These are phyloP conservation scores for Nitzschia sp. DNA, from an alignment of 108 stramenopile species.

Conservation along the genomic window DNA sequence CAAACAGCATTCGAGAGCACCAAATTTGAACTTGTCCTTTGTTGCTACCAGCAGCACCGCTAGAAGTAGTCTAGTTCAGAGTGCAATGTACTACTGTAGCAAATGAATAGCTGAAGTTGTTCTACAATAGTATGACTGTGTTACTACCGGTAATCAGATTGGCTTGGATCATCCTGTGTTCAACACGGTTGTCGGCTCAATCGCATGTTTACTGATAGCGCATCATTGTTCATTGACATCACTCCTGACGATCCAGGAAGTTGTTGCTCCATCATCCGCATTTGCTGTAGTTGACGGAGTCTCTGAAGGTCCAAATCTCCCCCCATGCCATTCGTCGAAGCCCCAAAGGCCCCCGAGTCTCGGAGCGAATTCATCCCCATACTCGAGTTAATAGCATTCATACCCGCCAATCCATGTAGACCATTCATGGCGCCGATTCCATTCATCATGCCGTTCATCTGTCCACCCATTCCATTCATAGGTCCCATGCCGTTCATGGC, in stretches of 20 bases:
- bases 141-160: too few species aligned
- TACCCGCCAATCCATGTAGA: neutral
- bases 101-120: too few species aligned
- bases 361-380: conserved; percentile 4
- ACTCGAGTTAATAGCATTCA: neutral
- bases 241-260: conserved; percentile 2
- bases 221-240: conserved; percentile 5
- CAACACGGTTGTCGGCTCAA: conserved; percentile 10
- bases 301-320: conserved; percentile 15
- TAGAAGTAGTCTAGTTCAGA: too few species aligned
- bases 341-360: conserved; percentile 8
- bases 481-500: neutral
- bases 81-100: too few species aligned
- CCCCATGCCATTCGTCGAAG: conserved; percentile 1
- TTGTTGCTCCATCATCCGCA: conserved; percentile 24
- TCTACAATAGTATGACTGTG: too few species aligned
- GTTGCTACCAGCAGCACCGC: too few species aligned
- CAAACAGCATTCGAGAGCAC: neutral
- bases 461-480: neutral
- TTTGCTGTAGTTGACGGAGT: conserved; percentile 32
- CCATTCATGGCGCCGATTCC: conserved; percentile 4
- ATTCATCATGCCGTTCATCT: conserved; percentile 11
- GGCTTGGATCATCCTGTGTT: neutral
- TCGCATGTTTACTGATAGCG: conserved; percentile 1
- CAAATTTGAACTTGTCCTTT: neutral